Base-by-base conservation (phyloP, 169 alveolate genomes). In the Theileria orientalis region DNA sequence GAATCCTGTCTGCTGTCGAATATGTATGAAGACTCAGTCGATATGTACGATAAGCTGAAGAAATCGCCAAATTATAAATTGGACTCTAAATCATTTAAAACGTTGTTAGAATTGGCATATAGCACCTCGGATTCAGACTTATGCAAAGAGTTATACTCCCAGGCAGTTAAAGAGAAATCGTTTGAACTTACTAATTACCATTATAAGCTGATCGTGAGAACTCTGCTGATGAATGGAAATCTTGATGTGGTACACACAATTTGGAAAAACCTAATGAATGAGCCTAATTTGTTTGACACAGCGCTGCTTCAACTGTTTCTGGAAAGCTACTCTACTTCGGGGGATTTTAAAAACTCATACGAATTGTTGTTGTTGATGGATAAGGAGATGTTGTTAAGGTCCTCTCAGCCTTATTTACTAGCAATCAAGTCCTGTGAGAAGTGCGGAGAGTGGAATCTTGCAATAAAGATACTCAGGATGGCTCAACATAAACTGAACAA, bases 361-460 rank as follows among this genome's bases (percentile, higher is more conserved):
- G 69, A 72, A 23, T 21, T 80, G 41, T 52, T 80, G 3, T 56
- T 57, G 21, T 35, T 16, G 16, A 80, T 80, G 84, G 78, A 73
- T 37, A 64, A 27, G 46, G 60, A 49, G 14, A 25, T 51, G 19
- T 30, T 68, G 8, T 14, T 27, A 21, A 57, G 37, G 16, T 7
- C 40, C 11, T 46, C 33, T 19, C 64, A 35, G 47, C 83, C 88
- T 1, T 80, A 67, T 51, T 46, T 64, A 23, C 25, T 71, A 13
- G 83, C 84, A 0, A 72, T 68, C 0, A 76, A 80, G 33, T 35
- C 88, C 8, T 80, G 88, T 35, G 49, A 60, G 33, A 64, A 64
- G 30, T 49, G 78, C 1, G 88, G 88, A 14, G 88, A 80, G 64
- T 80, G 84, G 83, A 80, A 80, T 42, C 63, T 80, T 3, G 88